These are phyloP conservation scores for Rubia yunnanensis DNA, from an alignment of 257 asterid genomes.

Conservation along the genomic window DNA sequence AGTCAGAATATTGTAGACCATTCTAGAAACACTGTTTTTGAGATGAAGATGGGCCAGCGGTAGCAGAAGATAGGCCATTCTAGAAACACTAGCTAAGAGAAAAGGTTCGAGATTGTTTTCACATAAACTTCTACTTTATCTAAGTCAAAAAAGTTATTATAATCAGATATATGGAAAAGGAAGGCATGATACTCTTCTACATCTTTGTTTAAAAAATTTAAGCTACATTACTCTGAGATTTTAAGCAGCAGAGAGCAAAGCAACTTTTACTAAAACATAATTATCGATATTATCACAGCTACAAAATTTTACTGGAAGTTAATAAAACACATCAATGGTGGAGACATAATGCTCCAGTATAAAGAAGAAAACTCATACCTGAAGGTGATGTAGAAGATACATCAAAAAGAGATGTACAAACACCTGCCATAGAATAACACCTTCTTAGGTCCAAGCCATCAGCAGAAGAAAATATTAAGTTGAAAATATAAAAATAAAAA, in stretches of 20 bases:
- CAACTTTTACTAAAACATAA: background rate
- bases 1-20: background rate
- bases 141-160: background rate
- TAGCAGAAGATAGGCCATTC: too few species aligned
- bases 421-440: constrained; percentile 50
- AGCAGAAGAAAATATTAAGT: background rate
- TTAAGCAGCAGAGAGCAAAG: background rate
- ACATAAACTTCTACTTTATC: background rate
- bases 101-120: background rate
- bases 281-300: background rate
- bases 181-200: background rate
- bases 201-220: background rate
- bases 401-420: constrained; percentile 98
- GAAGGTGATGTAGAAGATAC: constrained; percentile 97
- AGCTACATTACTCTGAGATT: background rate
- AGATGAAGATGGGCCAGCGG: background rate
- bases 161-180: background rate
- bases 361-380: constrained; percentile 44
- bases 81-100: background rate
- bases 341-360: constrained; percentile 12
- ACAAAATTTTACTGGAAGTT: background rate
- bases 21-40: background rate
- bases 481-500: background rate
- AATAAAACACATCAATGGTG: background rate
- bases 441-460: constrained; percentile 2